Conservation (phyloP, 345 rosid species). For the Iberis pinnata region DNA sequence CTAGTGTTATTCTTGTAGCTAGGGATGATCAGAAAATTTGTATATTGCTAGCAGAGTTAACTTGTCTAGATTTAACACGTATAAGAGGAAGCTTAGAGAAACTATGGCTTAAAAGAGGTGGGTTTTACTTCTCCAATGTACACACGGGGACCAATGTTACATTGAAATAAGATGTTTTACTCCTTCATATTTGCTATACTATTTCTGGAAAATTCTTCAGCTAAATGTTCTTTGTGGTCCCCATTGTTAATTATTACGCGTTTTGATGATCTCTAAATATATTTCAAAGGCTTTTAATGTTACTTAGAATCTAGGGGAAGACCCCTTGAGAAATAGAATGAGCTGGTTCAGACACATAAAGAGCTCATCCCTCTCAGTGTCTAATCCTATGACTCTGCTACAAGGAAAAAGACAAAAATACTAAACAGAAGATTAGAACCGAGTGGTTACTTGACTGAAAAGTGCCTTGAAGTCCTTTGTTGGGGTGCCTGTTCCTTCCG, state of each 20-base stretch:
- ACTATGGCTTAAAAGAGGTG: neutral
- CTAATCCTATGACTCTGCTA: slow-evolving; percentile 18
- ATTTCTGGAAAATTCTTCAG: slow-evolving; percentile 12
- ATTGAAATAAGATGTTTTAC: slow-evolving; percentile 25
- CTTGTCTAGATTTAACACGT: slow-evolving; percentile 22
- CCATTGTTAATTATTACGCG: neutral
- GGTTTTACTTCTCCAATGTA: slow-evolving; percentile 25
- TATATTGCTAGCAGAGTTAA: slow-evolving; percentile 25
- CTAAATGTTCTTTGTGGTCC: slow-evolving; percentile 28
- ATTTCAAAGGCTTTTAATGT: slow-evolving; percentile 21
- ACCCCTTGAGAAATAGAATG: slow-evolving; percentile 13
- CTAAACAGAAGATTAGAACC: slow-evolving; percentile 40
- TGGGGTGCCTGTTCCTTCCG: slow-evolving; percentile 72
- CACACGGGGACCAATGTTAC: slow-evolving; percentile 29
- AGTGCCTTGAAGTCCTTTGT: slow-evolving; percentile 85
- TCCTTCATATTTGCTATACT: neutral
- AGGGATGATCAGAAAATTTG: slow-evolving; percentile 24
- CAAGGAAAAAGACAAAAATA: neutral
- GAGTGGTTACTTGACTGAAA: slow-evolving; percentile 53
- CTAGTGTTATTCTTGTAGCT: slow-evolving; percentile 26
- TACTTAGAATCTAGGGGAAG: slow-evolving; percentile 12
- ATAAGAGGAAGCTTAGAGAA: slow-evolving; percentile 20
- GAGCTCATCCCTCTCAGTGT: slow-evolving; percentile 12
- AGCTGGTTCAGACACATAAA: slow-evolving; percentile 19
- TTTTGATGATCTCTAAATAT: slow-evolving; percentile 7